Conservation (phyloP, 164 flowering plant species). For the Pachysandra terminalis region DNA sequence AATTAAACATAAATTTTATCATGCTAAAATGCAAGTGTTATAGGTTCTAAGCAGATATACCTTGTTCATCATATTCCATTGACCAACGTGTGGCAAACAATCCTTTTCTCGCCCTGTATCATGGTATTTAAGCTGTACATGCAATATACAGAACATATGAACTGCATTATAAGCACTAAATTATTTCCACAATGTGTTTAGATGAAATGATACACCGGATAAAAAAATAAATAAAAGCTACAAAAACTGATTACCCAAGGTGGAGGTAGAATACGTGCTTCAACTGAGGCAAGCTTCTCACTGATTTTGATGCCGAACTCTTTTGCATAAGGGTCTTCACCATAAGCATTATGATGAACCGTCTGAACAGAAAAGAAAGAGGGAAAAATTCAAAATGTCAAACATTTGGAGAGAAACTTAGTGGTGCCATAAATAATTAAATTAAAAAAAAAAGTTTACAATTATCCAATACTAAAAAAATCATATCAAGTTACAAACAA, state of each 20-base stretch:
- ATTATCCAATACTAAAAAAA: too few species aligned
- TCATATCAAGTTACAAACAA: too few species aligned
- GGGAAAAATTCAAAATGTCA: neutral
- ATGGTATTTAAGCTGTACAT: slow-evolving; percentile 12
- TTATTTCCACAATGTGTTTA: neutral
- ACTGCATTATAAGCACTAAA: neutral
- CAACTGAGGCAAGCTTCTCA: slow-evolving; percentile 60
- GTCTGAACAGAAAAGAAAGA: slow-evolving; percentile 32
- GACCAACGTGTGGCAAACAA: slow-evolving; percentile 72
- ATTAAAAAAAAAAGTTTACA: too few species aligned
- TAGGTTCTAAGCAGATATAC: neutral
- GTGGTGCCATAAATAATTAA: too few species aligned
- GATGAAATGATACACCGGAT: neutral
- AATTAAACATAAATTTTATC: neutral
- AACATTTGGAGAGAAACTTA: neutral
- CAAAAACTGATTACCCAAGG: slow-evolving; percentile 51
- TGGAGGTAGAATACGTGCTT: slow-evolving; percentile 71
- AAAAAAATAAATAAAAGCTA: neutral
- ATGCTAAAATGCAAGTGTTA: neutral
- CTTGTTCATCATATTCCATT: slow-evolving; percentile 77
- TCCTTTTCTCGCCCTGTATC: slow-evolving; percentile 55
- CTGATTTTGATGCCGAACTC: slow-evolving; percentile 79
- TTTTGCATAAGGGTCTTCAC: slow-evolving; percentile 53
- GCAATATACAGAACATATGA: neutral
- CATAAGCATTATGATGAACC: slow-evolving; percentile 61